Evolutionary conservation across 2,329 filamentous ascomycete species (phyloP).

Genomic region (Xylariaceae sp.): DNA sequence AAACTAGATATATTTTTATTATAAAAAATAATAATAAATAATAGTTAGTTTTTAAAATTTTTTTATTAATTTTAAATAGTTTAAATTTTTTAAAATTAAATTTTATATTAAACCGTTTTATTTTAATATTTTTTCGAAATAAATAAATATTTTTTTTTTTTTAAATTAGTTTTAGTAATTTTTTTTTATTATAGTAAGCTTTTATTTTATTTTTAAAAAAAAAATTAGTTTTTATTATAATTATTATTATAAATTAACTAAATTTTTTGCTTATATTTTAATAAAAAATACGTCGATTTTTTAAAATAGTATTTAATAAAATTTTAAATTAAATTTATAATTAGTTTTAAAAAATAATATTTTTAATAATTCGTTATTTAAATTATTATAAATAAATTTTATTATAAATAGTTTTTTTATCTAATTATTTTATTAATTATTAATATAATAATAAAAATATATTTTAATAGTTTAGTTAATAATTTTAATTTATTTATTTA

Average conservation of each 20-base stretch:
- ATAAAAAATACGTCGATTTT: neutral
- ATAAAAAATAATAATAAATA: neutral
- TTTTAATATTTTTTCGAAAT: too few relatives aligned
- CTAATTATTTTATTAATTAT: neutral
- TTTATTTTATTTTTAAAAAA: neutral
- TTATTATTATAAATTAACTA: neutral
- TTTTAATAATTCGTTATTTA: neutral
- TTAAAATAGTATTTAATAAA: neutral
- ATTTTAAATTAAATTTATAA: neutral
- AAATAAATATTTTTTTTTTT: too few relatives aligned
- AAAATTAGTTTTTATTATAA: neutral
- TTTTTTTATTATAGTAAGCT: neutral
- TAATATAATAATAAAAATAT: neutral
- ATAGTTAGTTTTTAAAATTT: too few relatives aligned
- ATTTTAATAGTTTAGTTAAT: neutral
- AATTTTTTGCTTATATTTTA: neutral
- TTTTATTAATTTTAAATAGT: too few relatives aligned
- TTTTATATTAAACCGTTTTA: too few relatives aligned
- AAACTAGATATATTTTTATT: neutral
- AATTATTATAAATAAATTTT: neutral
- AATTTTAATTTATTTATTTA: neutral
- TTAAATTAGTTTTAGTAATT: neutral
- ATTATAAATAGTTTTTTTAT: neutral
- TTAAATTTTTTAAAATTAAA: too few relatives aligned
- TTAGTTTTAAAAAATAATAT: neutral